Percentiles rank a stretch among this genome's conserved stretches.
Conservation (phyloP, 805 yeast species). For the Osmozyma mogii region DNA sequence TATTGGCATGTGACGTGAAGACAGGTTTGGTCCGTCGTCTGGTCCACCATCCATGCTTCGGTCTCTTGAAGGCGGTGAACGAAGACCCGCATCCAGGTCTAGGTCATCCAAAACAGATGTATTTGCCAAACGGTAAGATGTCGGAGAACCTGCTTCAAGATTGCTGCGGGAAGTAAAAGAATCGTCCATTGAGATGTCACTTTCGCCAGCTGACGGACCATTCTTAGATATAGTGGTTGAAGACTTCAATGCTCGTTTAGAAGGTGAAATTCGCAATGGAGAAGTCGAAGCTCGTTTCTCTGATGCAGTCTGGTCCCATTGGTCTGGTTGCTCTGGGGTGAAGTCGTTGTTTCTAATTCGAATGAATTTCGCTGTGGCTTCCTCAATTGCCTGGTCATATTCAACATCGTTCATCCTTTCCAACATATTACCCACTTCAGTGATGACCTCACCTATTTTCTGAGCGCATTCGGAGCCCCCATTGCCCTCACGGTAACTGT, state of each 20-base stretch:
- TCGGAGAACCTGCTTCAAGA: no score
- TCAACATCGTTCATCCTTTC: constrained; percentile 14
- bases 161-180: no score
- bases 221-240: constrained; percentile 8
- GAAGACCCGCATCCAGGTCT: no score
- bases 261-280: constrained; percentile 22
- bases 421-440: constrained; percentile 3
- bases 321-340: constrained; percentile 4
- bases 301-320: neutral
- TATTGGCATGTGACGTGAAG: constrained; percentile 2
- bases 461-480: neutral
- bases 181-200: constrained; percentile 27
- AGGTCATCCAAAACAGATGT: no score
- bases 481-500: neutral
- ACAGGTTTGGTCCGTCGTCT: constrained; percentile 7
- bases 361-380: constrained; percentile 21
- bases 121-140: no score
- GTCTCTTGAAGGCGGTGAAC: constrained; percentile 9
- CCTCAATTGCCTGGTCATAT: constrained; percentile 27
- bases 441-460: constrained; percentile 1
- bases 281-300: constrained; percentile 18
- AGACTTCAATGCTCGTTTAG: constrained; percentile 14
- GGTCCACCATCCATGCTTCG: constrained; percentile 9
- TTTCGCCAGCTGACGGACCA: constrained; percentile 12
- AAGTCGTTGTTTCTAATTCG: constrained; percentile 8